A percentile compares a stretch with the other conserved stretches of the same genome.
Conservation (phyloP, 768 basidiomycete genomes). For the Tulasnella sp. region DNA sequence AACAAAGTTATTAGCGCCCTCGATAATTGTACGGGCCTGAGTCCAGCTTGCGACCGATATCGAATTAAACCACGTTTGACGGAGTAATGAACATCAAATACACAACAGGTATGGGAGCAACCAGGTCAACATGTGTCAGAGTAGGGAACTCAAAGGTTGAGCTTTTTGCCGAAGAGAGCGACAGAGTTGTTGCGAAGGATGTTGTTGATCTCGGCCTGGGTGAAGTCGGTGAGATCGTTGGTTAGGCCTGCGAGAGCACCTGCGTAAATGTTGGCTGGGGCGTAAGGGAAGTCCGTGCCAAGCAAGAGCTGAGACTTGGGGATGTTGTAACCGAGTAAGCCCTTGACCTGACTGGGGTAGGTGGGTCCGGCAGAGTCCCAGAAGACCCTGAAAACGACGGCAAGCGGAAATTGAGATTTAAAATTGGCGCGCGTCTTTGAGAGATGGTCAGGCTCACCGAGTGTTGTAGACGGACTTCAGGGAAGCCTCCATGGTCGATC, state of each 20-base stretch:
- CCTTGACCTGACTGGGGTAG: slow-evolving; percentile 28
- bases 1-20: too few species aligned
- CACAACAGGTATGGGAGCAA: too few species aligned
- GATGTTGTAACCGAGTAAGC: slow-evolving; percentile 31
- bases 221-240: slow-evolving; percentile 21
- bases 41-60: too few species aligned
- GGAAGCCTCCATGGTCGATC: not conserved
- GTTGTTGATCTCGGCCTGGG: not conserved
- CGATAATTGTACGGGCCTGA: too few species aligned
- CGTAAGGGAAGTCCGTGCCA: slow-evolving; percentile 32
- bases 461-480: slow-evolving; percentile 27
- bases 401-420: not conserved
- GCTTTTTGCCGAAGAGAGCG: slow-evolving; percentile 28
- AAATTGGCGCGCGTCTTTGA: too few species aligned
- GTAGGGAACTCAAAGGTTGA: not conserved
- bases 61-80: too few species aligned
- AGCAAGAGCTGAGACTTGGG: slow-evolving; percentile 29
- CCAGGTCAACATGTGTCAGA: too few species aligned
- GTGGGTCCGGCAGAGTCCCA: slow-evolving; percentile 34
- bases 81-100: too few species aligned
- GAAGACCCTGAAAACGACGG: not conserved
- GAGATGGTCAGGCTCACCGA: not conserved
- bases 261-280: slow-evolving; percentile 5
- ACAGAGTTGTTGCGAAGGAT: slow-evolving; percentile 20
- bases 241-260: slow-evolving; percentile 4